Evolutionary conservation across 345 rosid species (phyloP).

Genomic region (Passiflora organensis): DNA sequence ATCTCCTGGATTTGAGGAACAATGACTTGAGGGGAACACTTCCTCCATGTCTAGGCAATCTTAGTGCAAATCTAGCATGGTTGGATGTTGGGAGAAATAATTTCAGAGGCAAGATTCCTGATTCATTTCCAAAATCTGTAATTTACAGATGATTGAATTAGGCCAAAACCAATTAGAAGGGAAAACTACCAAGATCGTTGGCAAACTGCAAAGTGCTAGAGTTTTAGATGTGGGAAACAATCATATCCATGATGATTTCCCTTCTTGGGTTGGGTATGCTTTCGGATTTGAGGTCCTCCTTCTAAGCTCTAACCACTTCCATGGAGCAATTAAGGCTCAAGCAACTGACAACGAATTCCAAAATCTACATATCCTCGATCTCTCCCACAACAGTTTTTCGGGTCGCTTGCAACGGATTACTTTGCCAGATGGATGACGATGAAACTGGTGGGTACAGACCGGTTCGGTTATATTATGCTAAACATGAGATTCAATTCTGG

Average conservation of each 20-base stretch:
- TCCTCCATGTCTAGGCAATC: conserved; percentile 19
- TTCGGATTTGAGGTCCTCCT: background rate
- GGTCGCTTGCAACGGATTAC: background rate
- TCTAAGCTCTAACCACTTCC: conserved; percentile 5
- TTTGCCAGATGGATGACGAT: background rate
- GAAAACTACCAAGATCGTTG: conserved; percentile 9
- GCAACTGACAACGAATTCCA: background rate
- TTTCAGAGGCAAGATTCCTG: conserved; percentile 6
- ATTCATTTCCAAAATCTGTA: background rate
- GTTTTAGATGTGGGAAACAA: conserved; percentile 13
- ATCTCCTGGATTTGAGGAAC: conserved; percentile 4
- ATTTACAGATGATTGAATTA: background rate
- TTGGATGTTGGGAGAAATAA: conserved; percentile 13
- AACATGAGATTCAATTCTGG: background rate
- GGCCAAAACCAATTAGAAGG: conserved; percentile 13
- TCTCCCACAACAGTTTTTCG: background rate
- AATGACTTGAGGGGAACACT: conserved; percentile 13
- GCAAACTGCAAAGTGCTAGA: conserved; percentile 10
- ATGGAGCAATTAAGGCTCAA: background rate
- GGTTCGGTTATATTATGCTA: too few relatives aligned
- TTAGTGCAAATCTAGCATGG: background rate
- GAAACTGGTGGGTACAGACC: background rate
- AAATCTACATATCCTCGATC: conserved; percentile 2
- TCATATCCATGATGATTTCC: conserved; percentile 1
- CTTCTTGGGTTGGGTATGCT: conserved; percentile 7